Conservation (phyloP, 805 yeast species). For the Pichia kluyveri region DNA sequence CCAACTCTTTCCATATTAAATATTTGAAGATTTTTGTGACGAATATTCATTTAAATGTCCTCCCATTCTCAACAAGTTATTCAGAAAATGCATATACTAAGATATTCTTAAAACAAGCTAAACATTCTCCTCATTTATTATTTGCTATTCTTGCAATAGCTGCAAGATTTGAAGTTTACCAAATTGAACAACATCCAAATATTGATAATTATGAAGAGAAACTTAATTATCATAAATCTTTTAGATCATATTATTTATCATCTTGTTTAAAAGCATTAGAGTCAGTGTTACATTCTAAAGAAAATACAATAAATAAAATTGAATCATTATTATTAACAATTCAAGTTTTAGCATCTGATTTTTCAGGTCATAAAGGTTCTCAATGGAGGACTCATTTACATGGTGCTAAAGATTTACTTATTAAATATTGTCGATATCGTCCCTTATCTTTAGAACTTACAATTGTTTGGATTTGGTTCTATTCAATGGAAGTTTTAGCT, state of each 20-base stretch:
- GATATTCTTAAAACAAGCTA: conserved; percentile 25
- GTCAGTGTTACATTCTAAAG: conserved; percentile 34
- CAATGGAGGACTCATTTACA: conserved; percentile 62
- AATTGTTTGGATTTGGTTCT: conserved; percentile 45
- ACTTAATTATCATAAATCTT: conserved; percentile 43
- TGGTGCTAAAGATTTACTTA: conserved; percentile 57
- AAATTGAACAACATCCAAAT: conserved; percentile 14
- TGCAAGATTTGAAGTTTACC: conserved; percentile 40
- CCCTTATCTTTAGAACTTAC: conserved; percentile 27
- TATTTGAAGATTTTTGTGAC: conserved; percentile 27
- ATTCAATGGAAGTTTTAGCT: conserved; percentile 53
- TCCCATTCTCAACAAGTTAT: conserved; percentile 29
- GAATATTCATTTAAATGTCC: conserved; percentile 25
- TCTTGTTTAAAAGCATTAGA: conserved; percentile 57
- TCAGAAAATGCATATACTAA: conserved; percentile 26
- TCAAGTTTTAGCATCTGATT: conserved; percentile 54
- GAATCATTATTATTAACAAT: conserved; percentile 66
- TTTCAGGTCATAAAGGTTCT: conserved; percentile 47
- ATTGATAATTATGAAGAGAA: conserved; percentile 14
- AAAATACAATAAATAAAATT: conserved; percentile 41
- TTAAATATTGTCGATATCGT: conserved; percentile 24
- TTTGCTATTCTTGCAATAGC: conserved; percentile 70
- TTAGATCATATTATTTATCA: conserved; percentile 51
- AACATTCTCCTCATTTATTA: conserved; percentile 50
- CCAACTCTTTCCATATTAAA: conserved; percentile 24